Conservation (phyloP, 208 protist species). For the Leishmania major region DNA sequence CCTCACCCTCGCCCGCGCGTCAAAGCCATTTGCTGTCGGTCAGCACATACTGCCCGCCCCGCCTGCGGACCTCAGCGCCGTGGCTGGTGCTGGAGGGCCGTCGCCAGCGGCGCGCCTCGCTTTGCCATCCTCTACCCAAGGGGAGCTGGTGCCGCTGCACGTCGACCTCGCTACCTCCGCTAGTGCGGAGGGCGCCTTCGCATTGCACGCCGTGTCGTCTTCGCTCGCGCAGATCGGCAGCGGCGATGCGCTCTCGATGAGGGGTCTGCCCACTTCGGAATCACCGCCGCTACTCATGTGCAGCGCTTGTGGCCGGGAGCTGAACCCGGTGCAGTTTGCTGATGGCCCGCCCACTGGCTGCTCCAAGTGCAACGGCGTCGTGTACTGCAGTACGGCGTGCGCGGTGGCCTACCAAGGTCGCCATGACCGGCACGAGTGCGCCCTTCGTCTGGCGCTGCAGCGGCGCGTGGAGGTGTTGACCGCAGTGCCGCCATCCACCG, state of each 20-base stretch:
- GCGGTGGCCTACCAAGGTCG: conserved; percentile 28
- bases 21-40: conserved; percentile 31
- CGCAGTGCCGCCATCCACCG: not conserved
- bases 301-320: conserved; percentile 18
- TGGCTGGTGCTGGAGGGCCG: not conserved
- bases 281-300: conserved; percentile 11
- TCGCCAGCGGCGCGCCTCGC: not conserved
- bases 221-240: conserved; percentile 1
- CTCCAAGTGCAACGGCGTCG: conserved; percentile 29
- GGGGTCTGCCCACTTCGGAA: not conserved
- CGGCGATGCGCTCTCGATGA: not conserved
- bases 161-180: not conserved
- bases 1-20: conserved; percentile 34
- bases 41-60: conserved; percentile 12
- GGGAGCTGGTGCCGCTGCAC: not conserved
- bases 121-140: not conserved
- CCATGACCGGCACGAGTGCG: conserved; percentile 46
- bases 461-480: conserved; percentile 19
- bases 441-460: conserved; percentile 26
- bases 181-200: not conserved
- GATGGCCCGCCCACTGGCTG: conserved; percentile 18
- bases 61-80: not conserved
- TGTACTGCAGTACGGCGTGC: conserved; percentile 50
- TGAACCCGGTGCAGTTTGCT: conserved; percentile 13
- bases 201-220: not conserved